phyloP scores from a whole-genome alignment of 208 protist genomes.

The Wallacemonas collosoma region DNA sequence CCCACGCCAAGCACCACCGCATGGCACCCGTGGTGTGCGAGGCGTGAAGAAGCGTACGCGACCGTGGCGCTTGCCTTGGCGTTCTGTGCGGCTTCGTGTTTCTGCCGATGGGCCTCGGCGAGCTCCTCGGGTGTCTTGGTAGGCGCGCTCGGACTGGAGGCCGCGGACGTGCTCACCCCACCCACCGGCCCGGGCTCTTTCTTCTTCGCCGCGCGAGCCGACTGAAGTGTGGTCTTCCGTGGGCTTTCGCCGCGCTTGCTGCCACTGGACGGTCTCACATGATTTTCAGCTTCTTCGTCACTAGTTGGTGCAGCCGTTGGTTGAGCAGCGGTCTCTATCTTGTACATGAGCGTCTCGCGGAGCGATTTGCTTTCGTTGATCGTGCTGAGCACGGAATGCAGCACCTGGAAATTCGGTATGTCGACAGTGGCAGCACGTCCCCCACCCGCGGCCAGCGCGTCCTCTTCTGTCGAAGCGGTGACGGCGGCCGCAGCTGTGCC shows the following conservation, averaged over 20 bases:
- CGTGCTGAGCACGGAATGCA: constrained; percentile 35
- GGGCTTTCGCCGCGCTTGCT: not conserved
- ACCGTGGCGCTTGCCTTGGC: constrained; percentile 26
- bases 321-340: constrained; percentile 48
- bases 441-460: not conserved
- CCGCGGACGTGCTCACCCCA: not conserved
- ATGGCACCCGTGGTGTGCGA: constrained; percentile 39
- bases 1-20: constrained; percentile 64
- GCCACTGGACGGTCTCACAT: not conserved
- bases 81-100: constrained; percentile 23
- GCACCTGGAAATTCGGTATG: constrained; percentile 33
- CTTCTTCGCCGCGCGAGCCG: constrained; percentile 14
- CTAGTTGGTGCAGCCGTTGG: not conserved
- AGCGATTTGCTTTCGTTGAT: constrained; percentile 68
- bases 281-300: not conserved
- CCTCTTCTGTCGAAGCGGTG: not conserved
- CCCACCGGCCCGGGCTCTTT: not conserved
- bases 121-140: constrained; percentile 17
- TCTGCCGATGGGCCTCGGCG: not conserved
- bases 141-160: not conserved
- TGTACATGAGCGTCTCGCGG: constrained; percentile 72
- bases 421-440: not conserved
- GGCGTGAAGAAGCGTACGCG: constrained; percentile 32
- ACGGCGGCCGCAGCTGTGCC: not conserved
- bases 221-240: not conserved